Evolutionary conservation across 78 protist genomes (phyloP).

Genomic region (Dictyostelium firmibasis): DNA sequence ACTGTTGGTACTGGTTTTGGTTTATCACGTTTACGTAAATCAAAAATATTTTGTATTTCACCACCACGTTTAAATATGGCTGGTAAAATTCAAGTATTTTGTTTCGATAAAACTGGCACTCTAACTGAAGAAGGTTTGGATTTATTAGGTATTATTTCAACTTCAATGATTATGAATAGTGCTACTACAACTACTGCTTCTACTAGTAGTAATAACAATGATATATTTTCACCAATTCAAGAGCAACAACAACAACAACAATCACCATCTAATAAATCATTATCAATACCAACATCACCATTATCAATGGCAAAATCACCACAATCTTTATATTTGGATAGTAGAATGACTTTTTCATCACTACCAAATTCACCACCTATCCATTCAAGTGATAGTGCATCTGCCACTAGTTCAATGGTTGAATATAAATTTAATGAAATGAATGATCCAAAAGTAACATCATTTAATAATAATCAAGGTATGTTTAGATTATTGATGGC

Average conservation of each 20-base stretch:
- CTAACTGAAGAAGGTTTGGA: constrained; percentile 94
- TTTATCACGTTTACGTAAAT: constrained; percentile 57
- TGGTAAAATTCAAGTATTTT: constrained; percentile 85
- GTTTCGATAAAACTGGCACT: constrained; percentile 97
- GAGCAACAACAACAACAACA: neutral
- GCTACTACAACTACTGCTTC: neutral
- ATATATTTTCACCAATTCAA: neutral
- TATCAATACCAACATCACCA: neutral
- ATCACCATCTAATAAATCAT: neutral
- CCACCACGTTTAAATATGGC: constrained; percentile 85
- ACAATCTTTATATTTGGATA: neutral
- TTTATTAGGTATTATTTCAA: constrained; percentile 76
- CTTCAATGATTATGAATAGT: neutral
- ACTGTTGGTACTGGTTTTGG: constrained; percentile 90
- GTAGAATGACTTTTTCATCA: neutral
- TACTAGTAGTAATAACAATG: no score
- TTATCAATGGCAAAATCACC: neutral
- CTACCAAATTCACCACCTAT: neutral
- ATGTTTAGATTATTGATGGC: constrained; percentile 36
- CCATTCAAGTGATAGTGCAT: neutral
- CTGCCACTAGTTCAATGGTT: neutral
- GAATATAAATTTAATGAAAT: neutral
- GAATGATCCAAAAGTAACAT: neutral
- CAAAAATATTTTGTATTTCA: constrained; percentile 81
- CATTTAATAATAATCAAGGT: neutral